Evolutionary conservation across 2,329 filamentous ascomycete genomes (phyloP).

Genomic region (Sphaceloma murrayae): DNA sequence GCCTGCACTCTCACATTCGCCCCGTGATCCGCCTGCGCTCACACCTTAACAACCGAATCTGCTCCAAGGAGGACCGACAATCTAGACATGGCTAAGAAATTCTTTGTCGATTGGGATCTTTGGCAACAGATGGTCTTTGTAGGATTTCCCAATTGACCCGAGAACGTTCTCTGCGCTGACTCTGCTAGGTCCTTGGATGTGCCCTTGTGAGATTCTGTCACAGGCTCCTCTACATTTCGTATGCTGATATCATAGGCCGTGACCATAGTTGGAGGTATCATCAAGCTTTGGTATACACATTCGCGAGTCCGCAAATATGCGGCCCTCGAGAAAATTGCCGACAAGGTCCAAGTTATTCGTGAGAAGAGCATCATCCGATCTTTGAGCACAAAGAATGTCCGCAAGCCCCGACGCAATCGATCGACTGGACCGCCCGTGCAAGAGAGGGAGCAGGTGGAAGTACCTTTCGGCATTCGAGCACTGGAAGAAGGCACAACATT

Average conservation of each 20-base stretch:
- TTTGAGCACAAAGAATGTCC: slow-evolving; percentile 23
- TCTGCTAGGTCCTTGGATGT: slow-evolving; percentile 56
- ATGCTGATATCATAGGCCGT: slow-evolving; percentile 35
- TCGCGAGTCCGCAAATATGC: slow-evolving; percentile 36
- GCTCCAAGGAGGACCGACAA: neutral
- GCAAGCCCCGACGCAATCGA: slow-evolving; percentile 20
- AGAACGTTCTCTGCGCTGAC: slow-evolving; percentile 15
- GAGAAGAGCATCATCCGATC: slow-evolving; percentile 20
- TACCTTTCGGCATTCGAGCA: slow-evolving; percentile 79
- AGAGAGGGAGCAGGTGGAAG: slow-evolving; percentile 41
- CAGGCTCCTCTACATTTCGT: neutral
- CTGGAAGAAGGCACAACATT: slow-evolving; percentile 75
- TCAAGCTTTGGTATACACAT: slow-evolving; percentile 49
- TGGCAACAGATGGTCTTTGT: slow-evolving; percentile 92
- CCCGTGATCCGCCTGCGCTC: no score
- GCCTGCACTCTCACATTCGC: neutral
- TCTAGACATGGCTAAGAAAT: slow-evolving; percentile 22
- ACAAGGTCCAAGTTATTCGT: slow-evolving; percentile 17
- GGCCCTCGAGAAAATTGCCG: slow-evolving; percentile 19
- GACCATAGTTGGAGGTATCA: slow-evolving; percentile 58
- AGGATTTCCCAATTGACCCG: slow-evolving; percentile 30
- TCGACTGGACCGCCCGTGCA: slow-evolving; percentile 21
- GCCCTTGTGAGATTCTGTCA: slow-evolving; percentile 48
- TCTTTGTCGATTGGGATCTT: slow-evolving; percentile 54
- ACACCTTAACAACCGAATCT: no score